Base-by-base conservation (phyloP, 2,329 filamentous ascomycete genomes). In the Xylaria sp. region DNA sequence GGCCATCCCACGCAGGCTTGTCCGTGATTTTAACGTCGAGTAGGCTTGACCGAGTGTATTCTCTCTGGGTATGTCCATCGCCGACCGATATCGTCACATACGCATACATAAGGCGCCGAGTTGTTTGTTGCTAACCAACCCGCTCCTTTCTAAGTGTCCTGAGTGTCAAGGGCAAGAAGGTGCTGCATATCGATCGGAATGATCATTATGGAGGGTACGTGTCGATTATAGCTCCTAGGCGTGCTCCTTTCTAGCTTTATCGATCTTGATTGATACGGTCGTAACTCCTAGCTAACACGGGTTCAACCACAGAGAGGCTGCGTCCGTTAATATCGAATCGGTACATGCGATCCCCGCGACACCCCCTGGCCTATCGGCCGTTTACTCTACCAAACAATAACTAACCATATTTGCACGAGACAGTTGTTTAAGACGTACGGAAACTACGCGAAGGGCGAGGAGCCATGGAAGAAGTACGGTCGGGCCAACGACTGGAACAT, bases 401-500 rank as follows among this genome's bases (percentile, higher is more conserved):
- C 71, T 72, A 57, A 71, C 54, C 9, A 45, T 32, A n/a, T 48
- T 45, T 59, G 4, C 60, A 61, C 39, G 62, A 45, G 64, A 69
- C 63, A 74, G 76, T 92, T 99, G 76, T 98, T 97, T 89, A 97
- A 96, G 86, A 97, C 94, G 82, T 97, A 97, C 82, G 93, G 93
- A 81, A 96, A 96, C 85, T 93, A 89, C 79, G 81, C 84, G 68
- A 80, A 87, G 70, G 93, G 92, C 75, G 91, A 94, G 79, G 93
- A 98, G 86, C 94, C 95, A 74, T 98, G 96, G 96, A 95, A 97
- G 86, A 94, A 97, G 83, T 98, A 98, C 81, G 95, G 95, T 76
- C 92, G 96, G 69, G 86, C 90, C 80, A 98, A 98, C 84, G 95
- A 98, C 88, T 99, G 96, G 96, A 98, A 98, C 86, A 97, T 99